Base-by-base conservation (phyloP, 805 yeast species). In the Sugiyamaella chiloensis region DNA sequence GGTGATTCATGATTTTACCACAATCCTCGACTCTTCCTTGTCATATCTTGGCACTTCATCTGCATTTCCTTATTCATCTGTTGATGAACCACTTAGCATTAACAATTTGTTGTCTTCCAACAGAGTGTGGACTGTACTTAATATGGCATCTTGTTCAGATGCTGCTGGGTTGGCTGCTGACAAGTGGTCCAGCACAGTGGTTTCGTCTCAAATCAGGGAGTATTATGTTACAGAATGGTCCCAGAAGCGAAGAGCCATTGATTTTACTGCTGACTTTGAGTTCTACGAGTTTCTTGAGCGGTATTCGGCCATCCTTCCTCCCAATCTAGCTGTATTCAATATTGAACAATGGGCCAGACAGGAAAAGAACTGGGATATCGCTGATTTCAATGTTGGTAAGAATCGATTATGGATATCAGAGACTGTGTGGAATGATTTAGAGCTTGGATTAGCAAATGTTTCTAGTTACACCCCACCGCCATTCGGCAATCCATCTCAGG, bases 211-310 rank as follows among this genome's bases (percentile, higher is more conserved):
- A 50, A 52, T 68, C 11, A 60, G 73, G 12, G 62, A 60, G 29
- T 56, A 64, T 56, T 64, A 59, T 39, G 48, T 70, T 24, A 57
- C 65, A 5, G 73, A 70, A 44, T 69, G 73, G 73, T 61, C 65
- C 4, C 56, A 58, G 29, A 61, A 68, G 29, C 58, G 66, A n/a
- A 51, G 61, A 6, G 48, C 59, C 4, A 47, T 58, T 11, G 71
- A 69, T 48, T 69, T 57, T 53, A 67, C 72, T 9, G 68, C 70
- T 20, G 74, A 69, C 46, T 70, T 66, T 51, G 72, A 62, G 9
- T 52, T 58, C 14, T 62, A 60, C 27, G 74, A 69, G 51, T 70
- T 69, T 39, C 45, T 66, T 26, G 62, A 58, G 26, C 55, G 61
- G 23, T 69, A 66, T 46, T 52, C 65, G 1, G 41, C 63, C 1